These are phyloP conservation scores for Parietaria judaica DNA, from an alignment of 306 rosid species.

Conservation along the genomic window DNA sequence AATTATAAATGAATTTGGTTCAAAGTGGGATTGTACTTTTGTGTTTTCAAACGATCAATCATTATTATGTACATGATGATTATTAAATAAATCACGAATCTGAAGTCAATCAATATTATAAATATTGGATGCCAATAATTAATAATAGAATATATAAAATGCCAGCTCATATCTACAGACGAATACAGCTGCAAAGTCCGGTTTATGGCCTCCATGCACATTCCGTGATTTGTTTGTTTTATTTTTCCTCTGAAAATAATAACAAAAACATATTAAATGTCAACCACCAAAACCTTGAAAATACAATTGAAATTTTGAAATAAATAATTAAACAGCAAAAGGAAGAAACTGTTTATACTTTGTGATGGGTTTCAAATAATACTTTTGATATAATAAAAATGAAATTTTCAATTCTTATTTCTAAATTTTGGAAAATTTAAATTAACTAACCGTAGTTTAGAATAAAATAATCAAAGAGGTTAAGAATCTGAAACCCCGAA, in stretches of 20 bases:
- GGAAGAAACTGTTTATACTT: neutral
- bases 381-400: neutral
- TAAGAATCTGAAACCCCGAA: too few relatives aligned
- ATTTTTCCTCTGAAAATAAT: neutral
- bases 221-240: constrained; percentile 15
- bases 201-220: constrained; percentile 23
- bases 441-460: neutral
- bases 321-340: neutral
- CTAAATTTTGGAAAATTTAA: neutral
- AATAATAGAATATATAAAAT: neutral
- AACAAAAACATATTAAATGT: neutral
- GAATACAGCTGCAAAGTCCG: constrained; percentile 15
- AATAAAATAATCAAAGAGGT: too few relatives aligned
- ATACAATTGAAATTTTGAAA: neutral
- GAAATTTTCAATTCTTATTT: too few relatives aligned
- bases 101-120: neutral
- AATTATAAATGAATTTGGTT: neutral
- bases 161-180: constrained; percentile 20
- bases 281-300: constrained; percentile 4
- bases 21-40: neutral
- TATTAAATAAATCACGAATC: constrained; percentile 7
- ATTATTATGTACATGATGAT: constrained; percentile 4
- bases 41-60: neutral
- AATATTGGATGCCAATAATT: neutral
- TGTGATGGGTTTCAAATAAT: constrained; percentile 6